Conservation (phyloP, 2,329 filamentous ascomycete genomes). For the Exophiala alcalophila region DNA sequence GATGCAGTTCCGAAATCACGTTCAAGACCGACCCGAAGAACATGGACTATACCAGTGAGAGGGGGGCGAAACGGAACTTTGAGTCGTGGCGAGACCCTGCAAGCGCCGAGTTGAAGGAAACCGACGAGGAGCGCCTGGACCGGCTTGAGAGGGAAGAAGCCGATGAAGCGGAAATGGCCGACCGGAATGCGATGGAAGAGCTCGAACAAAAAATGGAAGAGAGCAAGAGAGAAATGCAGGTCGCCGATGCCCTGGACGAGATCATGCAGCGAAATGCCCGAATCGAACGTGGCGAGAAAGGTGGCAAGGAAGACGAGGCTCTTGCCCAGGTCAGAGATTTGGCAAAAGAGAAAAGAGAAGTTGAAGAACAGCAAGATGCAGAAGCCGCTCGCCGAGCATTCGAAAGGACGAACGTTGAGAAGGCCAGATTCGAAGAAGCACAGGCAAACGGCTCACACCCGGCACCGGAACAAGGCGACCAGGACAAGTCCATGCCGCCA, state of each 20-base stretch:
- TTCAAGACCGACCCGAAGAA: slow-evolving; percentile 95
- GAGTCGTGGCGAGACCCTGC: slow-evolving; percentile 80
- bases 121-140: slow-evolving; percentile 81
- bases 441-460: slow-evolving; percentile 40
- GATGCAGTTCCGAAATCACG: slow-evolving; percentile 81
- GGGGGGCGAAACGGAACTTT: slow-evolving; percentile 86
- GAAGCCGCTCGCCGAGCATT: slow-evolving; percentile 80
- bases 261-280: slow-evolving; percentile 88
- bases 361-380: slow-evolving; percentile 75
- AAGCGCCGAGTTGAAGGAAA: slow-evolving; percentile 62
- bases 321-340: slow-evolving; percentile 57
- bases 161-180: slow-evolving; percentile 61
- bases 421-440: slow-evolving; percentile 53
- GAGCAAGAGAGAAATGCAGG: slow-evolving; percentile 91
- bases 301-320: slow-evolving; percentile 57
- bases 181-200: slow-evolving; percentile 91
- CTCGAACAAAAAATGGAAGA: slow-evolving; percentile 91
- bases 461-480: slow-evolving; percentile 33
- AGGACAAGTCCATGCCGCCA: slow-evolving; percentile 34
- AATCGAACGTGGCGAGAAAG: slow-evolving; percentile 71
- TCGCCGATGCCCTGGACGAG: slow-evolving; percentile 92
- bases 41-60: slow-evolving; percentile 80
- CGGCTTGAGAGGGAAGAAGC: slow-evolving; percentile 73
- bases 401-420: slow-evolving; percentile 57
- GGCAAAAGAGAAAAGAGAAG: slow-evolving; percentile 57